Base-by-base conservation (phyloP, 2,329 filamentous ascomycete species). In the Grosmannia serpens region DNA sequence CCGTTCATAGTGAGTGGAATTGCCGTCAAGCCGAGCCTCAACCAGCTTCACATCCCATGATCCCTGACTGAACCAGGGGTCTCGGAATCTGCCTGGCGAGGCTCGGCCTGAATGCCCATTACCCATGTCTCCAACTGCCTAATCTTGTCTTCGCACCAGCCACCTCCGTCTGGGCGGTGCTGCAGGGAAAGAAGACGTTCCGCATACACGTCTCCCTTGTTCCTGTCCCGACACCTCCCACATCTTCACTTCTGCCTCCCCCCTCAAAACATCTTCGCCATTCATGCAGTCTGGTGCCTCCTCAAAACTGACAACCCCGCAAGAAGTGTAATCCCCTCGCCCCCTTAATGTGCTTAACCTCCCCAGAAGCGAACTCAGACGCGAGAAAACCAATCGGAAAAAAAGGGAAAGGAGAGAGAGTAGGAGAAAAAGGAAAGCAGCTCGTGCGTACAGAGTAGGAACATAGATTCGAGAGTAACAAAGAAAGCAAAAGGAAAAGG, bases 311-410 rank as follows among this genome's bases (percentile, higher is more conserved):
- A 33, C 57, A 31, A n/a, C 26, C 10, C 20, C n/a, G 27, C 1
- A 26, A 41, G 62, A 55, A 38, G 22, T n/a, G n/a, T 59, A 57
- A 59, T 59, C 67, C 59, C 67, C 63, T 67, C 66, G 59, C 68
- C 68, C 67, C 69, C 66, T 65, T 64, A 62, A 67, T 62, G 55
- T 58, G 38, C 67, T 65, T 61, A 65, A 68, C 71, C 66, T 70
- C 68, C 69, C 69, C 69, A 70, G 67, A 69, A 72, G 69, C 68
- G 69, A 62, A 60, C 62, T 63, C 61, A 56, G 63, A 66, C 64
- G 62, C 64, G 65, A 66, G 62, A 68, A 67, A 66, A 64, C 67
- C 66, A 68, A 66, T 64, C 62, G 61, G 62, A 68, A 66, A 66
- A 60, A 54, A 66, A 59, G 64, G 60, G 53, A 49, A 62, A 62